These are phyloP conservation scores for Eutrema japonicum DNA, from an alignment of 345 rosid genomes.

Conservation along the genomic window DNA sequence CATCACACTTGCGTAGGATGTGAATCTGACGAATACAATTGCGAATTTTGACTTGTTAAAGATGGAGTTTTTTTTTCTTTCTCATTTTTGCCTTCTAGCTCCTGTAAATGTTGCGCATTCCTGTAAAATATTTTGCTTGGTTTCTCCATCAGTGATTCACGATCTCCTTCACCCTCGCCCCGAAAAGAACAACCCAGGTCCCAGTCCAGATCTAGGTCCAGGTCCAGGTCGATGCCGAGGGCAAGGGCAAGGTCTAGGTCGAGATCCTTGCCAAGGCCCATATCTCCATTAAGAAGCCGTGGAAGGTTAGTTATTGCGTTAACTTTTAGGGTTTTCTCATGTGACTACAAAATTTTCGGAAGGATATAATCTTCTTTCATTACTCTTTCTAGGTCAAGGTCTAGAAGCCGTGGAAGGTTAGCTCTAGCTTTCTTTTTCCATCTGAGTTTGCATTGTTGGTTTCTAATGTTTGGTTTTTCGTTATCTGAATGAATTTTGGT, in stretches of 20 bases:
- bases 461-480: background rate
- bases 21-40: slow-evolving; percentile 23
- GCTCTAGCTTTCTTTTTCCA: slow-evolving; percentile 29
- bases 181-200: slow-evolving; percentile 59
- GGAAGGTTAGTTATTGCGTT: slow-evolving; percentile 70
- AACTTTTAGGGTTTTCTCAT: slow-evolving; percentile 17
- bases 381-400: slow-evolving; percentile 60
- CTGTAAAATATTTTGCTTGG: background rate
- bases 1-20: slow-evolving; percentile 14
- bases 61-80: background rate
- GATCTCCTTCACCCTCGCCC: slow-evolving; percentile 80
- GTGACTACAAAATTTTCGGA: background rate
- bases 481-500: slow-evolving; percentile 14
- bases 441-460: background rate
- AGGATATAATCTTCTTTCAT: slow-evolving; percentile 20
- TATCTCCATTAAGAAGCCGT: slow-evolving; percentile 71
- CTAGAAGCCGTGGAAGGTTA: slow-evolving; percentile 86
- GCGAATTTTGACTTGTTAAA: slow-evolving; percentile 5
- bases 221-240: slow-evolving; percentile 46
- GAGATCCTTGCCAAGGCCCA: slow-evolving; percentile 66
- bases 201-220: slow-evolving; percentile 54
- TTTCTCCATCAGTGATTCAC: slow-evolving; percentile 55
- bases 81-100: slow-evolving; percentile 11
- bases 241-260: slow-evolving; percentile 52
- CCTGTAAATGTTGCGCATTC: background rate